Percentiles rank a stretch among this genome's conserved stretches.
Evolutionary conservation across 1,284 basidiomycete genomes (phyloP).

Genomic region (Leccinum cinnamomeum): DNA sequence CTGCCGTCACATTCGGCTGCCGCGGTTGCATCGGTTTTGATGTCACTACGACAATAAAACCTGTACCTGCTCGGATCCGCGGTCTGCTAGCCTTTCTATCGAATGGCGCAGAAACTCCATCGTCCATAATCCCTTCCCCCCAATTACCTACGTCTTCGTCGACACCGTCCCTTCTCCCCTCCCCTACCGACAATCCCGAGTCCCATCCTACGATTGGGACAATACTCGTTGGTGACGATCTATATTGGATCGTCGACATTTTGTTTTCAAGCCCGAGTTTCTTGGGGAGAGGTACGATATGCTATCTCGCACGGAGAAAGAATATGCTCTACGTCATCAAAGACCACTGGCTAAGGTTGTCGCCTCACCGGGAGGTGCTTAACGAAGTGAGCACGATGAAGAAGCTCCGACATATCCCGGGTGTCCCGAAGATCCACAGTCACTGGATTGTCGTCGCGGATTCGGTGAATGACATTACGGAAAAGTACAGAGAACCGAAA

Average conservation of each 20-base stretch:
- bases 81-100: neutral
- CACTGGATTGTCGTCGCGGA: neutral
- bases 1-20: neutral
- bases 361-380: neutral
- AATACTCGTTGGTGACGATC: neutral
- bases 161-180: neutral
- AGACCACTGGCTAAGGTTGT: constrained; percentile 2
- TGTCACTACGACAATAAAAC: neutral
- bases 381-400: neutral
- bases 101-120: neutral
- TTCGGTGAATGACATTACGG: neutral
- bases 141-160: neutral
- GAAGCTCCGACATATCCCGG: neutral
- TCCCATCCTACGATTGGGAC: neutral
- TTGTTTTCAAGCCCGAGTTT: constrained; percentile 1
- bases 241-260: neutral
- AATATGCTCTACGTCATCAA: neutral
- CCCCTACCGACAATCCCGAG: neutral
- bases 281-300: constrained; percentile 2
- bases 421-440: neutral
- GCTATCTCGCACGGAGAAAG: neutral
- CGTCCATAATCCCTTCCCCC: neutral
- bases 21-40: neutral
- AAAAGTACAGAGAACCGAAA: neutral
- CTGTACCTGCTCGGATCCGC: neutral